Percentiles rank a stretch among this genome's conserved stretches.
Evolutionary conservation across 805 yeast species (phyloP).

Genomic region (Barnettozyma sucrosica): DNA sequence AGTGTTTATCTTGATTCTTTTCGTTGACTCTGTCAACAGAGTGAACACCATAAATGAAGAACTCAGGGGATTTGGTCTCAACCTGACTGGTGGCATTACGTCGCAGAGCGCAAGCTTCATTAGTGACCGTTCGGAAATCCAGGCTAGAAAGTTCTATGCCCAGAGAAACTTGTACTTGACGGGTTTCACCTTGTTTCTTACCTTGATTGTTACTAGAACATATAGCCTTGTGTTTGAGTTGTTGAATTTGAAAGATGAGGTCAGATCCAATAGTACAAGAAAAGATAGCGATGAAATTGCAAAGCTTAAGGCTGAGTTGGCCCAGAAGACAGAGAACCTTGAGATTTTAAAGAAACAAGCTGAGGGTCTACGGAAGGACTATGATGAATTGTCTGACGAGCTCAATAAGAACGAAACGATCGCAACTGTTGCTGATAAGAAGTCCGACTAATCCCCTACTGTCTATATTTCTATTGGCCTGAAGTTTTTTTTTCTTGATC

Average conservation of each 20-base stretch:
- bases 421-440: conserved; percentile 8
- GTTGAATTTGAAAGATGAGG: conserved; percentile 56
- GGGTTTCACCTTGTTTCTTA: conserved; percentile 89
- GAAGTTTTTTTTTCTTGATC: not conserved
- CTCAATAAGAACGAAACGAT: conserved; percentile 1
- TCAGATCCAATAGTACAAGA: conserved; percentile 32
- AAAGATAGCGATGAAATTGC: conserved; percentile 19
- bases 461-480: not conserved
- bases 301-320: conserved; percentile 15
- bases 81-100: conserved; percentile 14
- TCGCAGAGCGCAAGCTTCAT: conserved; percentile 28
- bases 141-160: conserved; percentile 88
- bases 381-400: conserved; percentile 14
- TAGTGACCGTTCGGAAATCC: conserved; percentile 71
- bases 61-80: conserved; percentile 33
- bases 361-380: conserved; percentile 51
- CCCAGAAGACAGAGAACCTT: conserved; percentile 57
- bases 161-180: conserved; percentile 95
- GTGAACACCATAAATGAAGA: conserved; percentile 66
- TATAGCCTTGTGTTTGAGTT: conserved; percentile 74
- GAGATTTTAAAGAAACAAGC: conserved; percentile 70
- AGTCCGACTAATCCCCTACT: not conserved
- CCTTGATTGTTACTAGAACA: conserved; percentile 80
- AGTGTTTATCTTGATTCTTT: conserved; percentile 77
- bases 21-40: conserved; percentile 83